A percentile compares a stretch with the other conserved stretches of the same genome.
These are phyloP conservation scores for Zopfia rhizophila DNA, from an alignment of 2,329 filamentous ascomycete genomes.

Conservation along the genomic window DNA sequence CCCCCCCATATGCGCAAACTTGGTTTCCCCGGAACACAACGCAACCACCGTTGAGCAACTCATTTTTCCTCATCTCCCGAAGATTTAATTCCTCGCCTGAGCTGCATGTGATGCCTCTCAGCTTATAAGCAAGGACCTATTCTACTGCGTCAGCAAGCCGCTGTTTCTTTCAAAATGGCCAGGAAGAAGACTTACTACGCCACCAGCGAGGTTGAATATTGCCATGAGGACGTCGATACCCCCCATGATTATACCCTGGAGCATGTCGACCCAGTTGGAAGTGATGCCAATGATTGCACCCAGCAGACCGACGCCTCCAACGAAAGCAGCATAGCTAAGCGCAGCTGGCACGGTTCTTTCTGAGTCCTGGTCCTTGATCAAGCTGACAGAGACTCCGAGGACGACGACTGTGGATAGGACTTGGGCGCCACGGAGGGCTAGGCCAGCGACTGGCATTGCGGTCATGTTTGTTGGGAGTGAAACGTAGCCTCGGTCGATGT, in stretches of 20 bases:
- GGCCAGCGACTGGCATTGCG: constrained; percentile 20
- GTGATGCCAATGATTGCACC: constrained; percentile 31
- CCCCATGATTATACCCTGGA: constrained; percentile 26
- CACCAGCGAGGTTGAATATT: constrained; percentile 29
- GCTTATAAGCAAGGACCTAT: constrained; percentile 33
- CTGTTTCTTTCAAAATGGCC: neutral
- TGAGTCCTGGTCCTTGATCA: constrained; percentile 29
- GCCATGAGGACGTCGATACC: constrained; percentile 25
- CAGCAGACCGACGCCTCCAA: constrained; percentile 28
- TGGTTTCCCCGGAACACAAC: neutral
- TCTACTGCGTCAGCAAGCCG: neutral
- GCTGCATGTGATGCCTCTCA: constrained; percentile 22
- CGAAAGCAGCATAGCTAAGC: constrained; percentile 28
- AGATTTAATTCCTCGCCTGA: constrained; percentile 1
- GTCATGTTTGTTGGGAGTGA: too few species aligned
- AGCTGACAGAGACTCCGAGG: constrained; percentile 28
- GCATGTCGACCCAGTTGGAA: constrained; percentile 18
- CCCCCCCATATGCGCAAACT: neutral
- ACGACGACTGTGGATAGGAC: constrained; percentile 33
- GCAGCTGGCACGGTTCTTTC: constrained; percentile 4
- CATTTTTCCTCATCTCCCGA: constrained; percentile 11
- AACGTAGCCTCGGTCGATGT: too few species aligned
- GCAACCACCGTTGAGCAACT: constrained; percentile 33
- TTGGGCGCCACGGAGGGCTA: constrained; percentile 31
- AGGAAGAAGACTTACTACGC: constrained; percentile 29